phyloP scores from a whole-genome alignment of 2,329 filamentous ascomycete species.

The Huntiella bhutanensis region DNA sequence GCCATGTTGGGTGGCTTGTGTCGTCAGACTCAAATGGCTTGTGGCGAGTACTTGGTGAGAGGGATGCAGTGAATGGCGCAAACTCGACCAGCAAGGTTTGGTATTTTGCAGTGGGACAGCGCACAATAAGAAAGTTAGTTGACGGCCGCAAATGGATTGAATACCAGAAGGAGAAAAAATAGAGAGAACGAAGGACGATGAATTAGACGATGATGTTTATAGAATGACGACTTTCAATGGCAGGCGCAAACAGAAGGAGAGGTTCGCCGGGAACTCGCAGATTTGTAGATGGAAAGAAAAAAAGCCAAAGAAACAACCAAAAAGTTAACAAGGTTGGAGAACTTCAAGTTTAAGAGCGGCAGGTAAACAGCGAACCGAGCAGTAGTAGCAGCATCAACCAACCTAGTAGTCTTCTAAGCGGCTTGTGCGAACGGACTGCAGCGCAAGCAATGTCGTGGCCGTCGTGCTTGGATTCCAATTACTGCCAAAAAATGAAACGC shows the following conservation, averaged over 20 bases:
- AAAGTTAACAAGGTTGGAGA: neutral
- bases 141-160: constrained; percentile 1
- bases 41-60: neutral
- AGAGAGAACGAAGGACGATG: too few relatives aligned
- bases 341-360: neutral
- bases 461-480: too few relatives aligned
- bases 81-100: neutral
- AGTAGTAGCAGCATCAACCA: too few relatives aligned
- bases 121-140: neutral
- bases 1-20: constrained; percentile 3
- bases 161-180: neutral
- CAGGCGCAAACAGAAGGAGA: too few relatives aligned
- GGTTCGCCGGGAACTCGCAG: too few relatives aligned
- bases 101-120: neutral
- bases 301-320: neutral
- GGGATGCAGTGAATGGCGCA: neutral
- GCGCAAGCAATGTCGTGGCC: too few relatives aligned
- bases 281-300: too few relatives aligned
- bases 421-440: too few relatives aligned
- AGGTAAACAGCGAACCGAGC: neutral
- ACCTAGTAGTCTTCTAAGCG: too few relatives aligned
- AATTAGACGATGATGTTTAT: too few relatives aligned
- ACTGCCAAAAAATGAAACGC: too few relatives aligned
- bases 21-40: neutral
- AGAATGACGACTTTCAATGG: too few relatives aligned